phyloP scores from a whole-genome alignment of 371 early-diverging fungal species.

The Circinella umbellata region DNA sequence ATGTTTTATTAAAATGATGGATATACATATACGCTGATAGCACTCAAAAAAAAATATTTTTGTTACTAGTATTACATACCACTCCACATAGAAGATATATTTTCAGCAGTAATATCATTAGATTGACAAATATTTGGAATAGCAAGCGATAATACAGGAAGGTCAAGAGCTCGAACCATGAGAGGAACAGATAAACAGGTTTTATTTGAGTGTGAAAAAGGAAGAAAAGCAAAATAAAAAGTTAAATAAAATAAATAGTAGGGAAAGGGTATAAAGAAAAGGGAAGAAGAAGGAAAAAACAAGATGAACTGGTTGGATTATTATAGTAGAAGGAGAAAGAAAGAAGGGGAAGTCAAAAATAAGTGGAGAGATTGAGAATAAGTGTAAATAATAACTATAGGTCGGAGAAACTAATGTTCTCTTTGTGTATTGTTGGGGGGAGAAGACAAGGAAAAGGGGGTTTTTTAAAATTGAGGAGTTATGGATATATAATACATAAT shows the following conservation, averaged over 20 bases:
- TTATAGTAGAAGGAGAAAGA: too few relatives aligned
- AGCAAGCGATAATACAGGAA: constrained; percentile 49
- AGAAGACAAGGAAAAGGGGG: neutral
- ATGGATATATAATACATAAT: too few relatives aligned
- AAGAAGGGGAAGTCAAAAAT: too few relatives aligned
- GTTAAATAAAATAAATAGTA: neutral
- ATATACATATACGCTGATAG: neutral
- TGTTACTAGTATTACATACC: constrained; percentile 25
- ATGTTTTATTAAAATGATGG: neutral
- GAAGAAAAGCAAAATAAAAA: constrained; percentile 10
- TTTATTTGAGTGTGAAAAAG: neutral
- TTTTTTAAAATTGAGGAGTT: too few relatives aligned
- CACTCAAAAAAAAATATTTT: neutral
- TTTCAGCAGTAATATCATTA: constrained; percentile 32
- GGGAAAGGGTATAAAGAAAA: constrained; percentile 1
- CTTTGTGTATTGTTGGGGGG: neutral
- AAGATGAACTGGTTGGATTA: too few relatives aligned
- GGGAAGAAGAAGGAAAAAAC: neutral
- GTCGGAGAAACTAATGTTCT: neutral
- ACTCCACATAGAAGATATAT: constrained; percentile 53
- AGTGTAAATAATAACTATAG: constrained; percentile 2
- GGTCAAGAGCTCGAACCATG: constrained; percentile 28
- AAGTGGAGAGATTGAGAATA: neutral
- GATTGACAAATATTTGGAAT: constrained; percentile 42
- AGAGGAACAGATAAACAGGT: neutral